Conservation (phyloP, 23 red algal species). For the Gracilaria domingensis region DNA sequence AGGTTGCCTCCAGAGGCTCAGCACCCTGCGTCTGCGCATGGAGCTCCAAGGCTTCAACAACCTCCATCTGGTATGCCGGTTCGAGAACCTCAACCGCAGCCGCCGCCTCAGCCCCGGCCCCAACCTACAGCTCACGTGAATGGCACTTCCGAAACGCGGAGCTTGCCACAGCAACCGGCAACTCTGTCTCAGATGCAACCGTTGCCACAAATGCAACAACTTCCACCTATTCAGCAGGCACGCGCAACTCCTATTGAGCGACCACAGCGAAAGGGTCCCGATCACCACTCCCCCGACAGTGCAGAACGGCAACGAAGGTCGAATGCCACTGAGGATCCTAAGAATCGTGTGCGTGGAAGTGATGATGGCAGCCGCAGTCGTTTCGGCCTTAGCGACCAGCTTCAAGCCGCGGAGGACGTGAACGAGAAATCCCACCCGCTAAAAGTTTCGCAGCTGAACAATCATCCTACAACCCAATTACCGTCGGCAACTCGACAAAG, state of each 20-base stretch:
- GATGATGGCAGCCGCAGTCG: not conserved
- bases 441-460: not conserved
- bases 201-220: slow-evolving; percentile 29
- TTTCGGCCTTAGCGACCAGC: not conserved
- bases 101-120: not conserved
- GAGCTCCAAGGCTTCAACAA: not conserved
- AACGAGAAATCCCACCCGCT: not conserved
- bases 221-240: not conserved
- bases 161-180: not conserved
- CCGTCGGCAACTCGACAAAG: not conserved
- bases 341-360: not conserved
- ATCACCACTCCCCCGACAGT: not conserved
- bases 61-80: not conserved
- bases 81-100: not conserved
- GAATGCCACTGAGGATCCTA: not conserved
- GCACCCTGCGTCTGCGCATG: not conserved
- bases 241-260: not conserved
- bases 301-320: not conserved
- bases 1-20: not conserved
- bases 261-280: not conserved
- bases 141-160: not conserved
- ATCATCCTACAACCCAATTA: not conserved
- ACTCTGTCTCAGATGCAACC: slow-evolving; percentile 14
- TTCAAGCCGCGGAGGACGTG: not conserved
- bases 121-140: not conserved